Evolutionary conservation across 176 grass and related monocot genomes (phyloP), one percentile per base, ranked within the genome.

Genomic region (Rhynchospora pubera): DNA sequence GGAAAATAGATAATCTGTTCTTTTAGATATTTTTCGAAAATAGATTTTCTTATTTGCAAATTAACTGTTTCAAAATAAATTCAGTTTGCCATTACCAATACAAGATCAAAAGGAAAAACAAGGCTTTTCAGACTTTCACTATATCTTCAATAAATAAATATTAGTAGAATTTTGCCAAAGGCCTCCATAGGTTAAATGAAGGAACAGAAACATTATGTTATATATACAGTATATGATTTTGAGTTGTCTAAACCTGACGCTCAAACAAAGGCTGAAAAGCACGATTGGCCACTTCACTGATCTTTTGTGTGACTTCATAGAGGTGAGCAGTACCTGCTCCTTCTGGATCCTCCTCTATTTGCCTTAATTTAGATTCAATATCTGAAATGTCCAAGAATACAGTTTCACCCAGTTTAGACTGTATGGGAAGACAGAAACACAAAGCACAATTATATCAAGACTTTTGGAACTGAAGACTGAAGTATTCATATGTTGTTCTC

Each of bases 341-440:
- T 83, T 99, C 96, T 9, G 96, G 96, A 67, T 99, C 96, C 42
- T 99, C 96, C 85, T 99, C 96, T 95, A 99, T 99, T 81, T 95
- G 96, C 82, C 91, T 93, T 84, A 95, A 73, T 85, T 99, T 99
- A 1, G 84, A 95, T 83, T 99, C 89, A 47, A 99, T 99, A 81
- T 99, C 96, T 99, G 86, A 86, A 84, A 65, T 64, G 75, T 9
- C 79, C 14, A 22, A 71, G 30, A 78, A 44, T 23, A 77, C 18
- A 77, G 14, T 52, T 15, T 77, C 19, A 30, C 73, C 64, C 47
- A 63, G 22, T 63, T 13, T 56, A 84, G 34, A 81, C 42, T 51
- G 85, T 32, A 86, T 47, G n/a, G 67, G 83, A 61, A 51, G 48
- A 74, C 58, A 42, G 26, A 64, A 82, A 44, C 39, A 85, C 45